Percentiles rank a stretch among this genome's conserved stretches.
Evolutionary conservation across 2,329 filamentous ascomycete genomes (phyloP).

Genomic region (Microdochium trichocladiopsis): DNA sequence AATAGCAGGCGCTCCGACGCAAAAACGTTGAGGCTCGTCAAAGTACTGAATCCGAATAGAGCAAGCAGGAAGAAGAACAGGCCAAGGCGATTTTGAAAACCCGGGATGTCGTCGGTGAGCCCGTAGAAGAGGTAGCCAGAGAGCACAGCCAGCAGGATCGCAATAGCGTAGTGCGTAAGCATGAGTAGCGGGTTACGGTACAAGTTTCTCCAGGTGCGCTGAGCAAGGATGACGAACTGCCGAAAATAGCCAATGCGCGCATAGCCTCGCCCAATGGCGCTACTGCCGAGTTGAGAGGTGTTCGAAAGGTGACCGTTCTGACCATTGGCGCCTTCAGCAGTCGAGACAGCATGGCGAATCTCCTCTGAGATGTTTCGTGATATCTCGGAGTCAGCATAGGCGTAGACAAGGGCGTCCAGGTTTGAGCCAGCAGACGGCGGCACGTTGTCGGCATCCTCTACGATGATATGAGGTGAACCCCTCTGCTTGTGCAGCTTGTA

Average conservation of each 20-base stretch:
- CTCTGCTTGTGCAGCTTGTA: slow-evolving; percentile 43
- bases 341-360: slow-evolving; percentile 61
- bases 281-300: slow-evolving; percentile 41
- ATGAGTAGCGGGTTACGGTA: slow-evolving; percentile 98
- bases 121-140: slow-evolving; percentile 96
- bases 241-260: slow-evolving; percentile 69
- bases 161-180: slow-evolving; percentile 97
- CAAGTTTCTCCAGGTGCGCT: slow-evolving; percentile 91
- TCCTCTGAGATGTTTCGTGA: slow-evolving; percentile 69
- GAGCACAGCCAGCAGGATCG: slow-evolving; percentile 87
- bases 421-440: slow-evolving; percentile 64
- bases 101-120: slow-evolving; percentile 88
- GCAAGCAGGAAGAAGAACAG: slow-evolving; percentile 97
- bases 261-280: slow-evolving; percentile 70
- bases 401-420: slow-evolving; percentile 71
- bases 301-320: slow-evolving; percentile 40
- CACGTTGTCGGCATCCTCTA: slow-evolving; percentile 64
- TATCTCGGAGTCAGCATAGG: slow-evolving; percentile 73
- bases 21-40: slow-evolving; percentile 91
- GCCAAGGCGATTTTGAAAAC: slow-evolving; percentile 94
- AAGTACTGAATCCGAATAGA: slow-evolving; percentile 91
- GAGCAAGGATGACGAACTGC: slow-evolving; percentile 85
- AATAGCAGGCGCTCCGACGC: slow-evolving; percentile 86
- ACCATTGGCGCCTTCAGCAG: slow-evolving; percentile 62
- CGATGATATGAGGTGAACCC: slow-evolving; percentile 47